Evolutionary conservation across 129 eudicot genomes (phyloP), one percentile per base, ranked within the genome.

Genomic region (Lonicera japonica): DNA sequence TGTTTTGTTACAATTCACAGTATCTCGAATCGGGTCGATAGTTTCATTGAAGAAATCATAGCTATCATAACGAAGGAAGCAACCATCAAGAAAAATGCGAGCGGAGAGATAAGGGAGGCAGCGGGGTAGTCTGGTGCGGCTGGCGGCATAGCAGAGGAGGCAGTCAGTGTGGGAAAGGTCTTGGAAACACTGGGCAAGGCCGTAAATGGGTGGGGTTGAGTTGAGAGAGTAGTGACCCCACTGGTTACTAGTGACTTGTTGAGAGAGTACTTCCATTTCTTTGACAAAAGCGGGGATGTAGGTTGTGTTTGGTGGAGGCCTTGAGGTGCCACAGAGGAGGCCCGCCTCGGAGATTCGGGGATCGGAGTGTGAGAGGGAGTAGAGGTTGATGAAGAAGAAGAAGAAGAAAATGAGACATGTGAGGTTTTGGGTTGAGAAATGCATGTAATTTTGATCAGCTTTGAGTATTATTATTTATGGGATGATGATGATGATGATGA

Each of bases 91-190:
- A 56, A 68, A 87, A 1, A 83, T 38, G 0, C 95, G 71, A 25
- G 79, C 95, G 23, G 79, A 52, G 40, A 68, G 51, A 8, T 65
- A 40, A 5, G 95, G 95, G 2, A 87, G 78, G 61, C 95, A 87
- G 15, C 64, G 82, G 7, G 95, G 95, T 38, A 87, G 66, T 45
- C 87, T 65, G 55, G 95, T 87, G 0, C 95, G 90, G 70, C 81
- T 76, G 48, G 80, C 95, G 54, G 95, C 95, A 73, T 87, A 87
- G 61, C 95, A 87, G 25, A 77, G 87, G 21, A 87, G 85, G 55
- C 95, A 87, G n/a, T 87, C 95, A 54, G 79, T 64, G 25, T 51
- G 80, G 0, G 87, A 57, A 2, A 87, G 71, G 16, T 87, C 95
- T 8, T 56, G 52, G 60, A 74, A 70, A 67, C 95, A 87, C 43